A percentile compares a stretch with the other conserved stretches of the same genome.
phyloP scores from a whole-genome alignment of 2,329 filamentous ascomycete species.

The Onygenales sp. region DNA sequence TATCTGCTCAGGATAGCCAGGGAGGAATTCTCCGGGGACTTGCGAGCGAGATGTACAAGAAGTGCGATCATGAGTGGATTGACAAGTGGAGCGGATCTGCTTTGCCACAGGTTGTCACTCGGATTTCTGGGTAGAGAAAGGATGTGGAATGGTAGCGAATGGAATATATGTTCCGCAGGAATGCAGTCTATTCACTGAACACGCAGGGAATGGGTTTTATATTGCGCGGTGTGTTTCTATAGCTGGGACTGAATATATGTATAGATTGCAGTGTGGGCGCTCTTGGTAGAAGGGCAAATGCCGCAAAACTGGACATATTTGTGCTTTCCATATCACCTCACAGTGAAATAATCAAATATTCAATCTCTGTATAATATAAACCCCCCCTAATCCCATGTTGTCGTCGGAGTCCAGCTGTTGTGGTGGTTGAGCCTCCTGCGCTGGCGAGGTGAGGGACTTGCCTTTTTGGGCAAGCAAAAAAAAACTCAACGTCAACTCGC shows the following conservation, averaged over 20 bases:
- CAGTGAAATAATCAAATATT: neutral
- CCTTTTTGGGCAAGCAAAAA: conserved; percentile 1
- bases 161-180: neutral
- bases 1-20: conserved; percentile 40
- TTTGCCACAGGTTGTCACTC: conserved; percentile 20
- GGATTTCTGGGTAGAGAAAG: conserved; percentile 11
- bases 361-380: neutral
- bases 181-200: neutral
- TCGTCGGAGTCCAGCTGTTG: neutral
- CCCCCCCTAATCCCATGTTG: neutral
- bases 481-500: conserved; percentile 3
- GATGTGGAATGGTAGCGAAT: neutral
- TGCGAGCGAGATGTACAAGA: conserved; percentile 51
- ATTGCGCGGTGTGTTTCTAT: too few relatives aligned
- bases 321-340: too few relatives aligned
- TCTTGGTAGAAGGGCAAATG: too few relatives aligned
- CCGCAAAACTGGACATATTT: too few relatives aligned
- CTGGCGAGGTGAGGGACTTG: neutral
- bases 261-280: too few relatives aligned
- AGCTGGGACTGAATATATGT: too few relatives aligned
- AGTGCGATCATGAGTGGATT: conserved; percentile 58
- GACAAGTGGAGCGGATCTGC: conserved; percentile 55
- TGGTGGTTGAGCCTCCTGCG: neutral
- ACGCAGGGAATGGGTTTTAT: too few relatives aligned
- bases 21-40: conserved; percentile 44